phyloP scores from a whole-genome alignment of 2,329 filamentous ascomycete species.

The Aschersonia sp. region DNA sequence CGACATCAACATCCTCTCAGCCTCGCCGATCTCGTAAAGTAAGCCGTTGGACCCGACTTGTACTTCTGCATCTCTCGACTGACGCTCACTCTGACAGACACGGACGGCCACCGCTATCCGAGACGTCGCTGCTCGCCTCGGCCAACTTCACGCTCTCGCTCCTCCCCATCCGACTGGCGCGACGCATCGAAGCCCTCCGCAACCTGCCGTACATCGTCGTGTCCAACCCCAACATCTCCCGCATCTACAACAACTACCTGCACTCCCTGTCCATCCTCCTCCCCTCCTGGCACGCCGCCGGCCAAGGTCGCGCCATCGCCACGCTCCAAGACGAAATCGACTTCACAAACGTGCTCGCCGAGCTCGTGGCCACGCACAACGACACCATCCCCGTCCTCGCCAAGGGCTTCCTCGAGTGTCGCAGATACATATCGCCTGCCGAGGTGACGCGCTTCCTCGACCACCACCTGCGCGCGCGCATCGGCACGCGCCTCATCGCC shows the following conservation, averaged over 20 bases:
- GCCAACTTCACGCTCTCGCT: slow-evolving; percentile 93
- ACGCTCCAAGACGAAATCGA: slow-evolving; percentile 75
- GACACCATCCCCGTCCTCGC: slow-evolving; percentile 92
- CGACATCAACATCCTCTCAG: slow-evolving; percentile 70
- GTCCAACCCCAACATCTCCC: slow-evolving; percentile 87
- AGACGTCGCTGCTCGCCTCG: slow-evolving; percentile 67
- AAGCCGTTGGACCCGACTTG: slow-evolving; percentile 12
- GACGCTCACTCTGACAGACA: slow-evolving; percentile 25
- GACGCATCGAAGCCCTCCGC: slow-evolving; percentile 82
- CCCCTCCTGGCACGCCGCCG: slow-evolving; percentile 52
- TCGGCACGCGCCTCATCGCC: slow-evolving; percentile 84
- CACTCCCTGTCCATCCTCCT: slow-evolving; percentile 85
- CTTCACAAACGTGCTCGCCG: slow-evolving; percentile 86
- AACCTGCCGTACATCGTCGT: slow-evolving; percentile 97
- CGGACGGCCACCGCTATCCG: slow-evolving; percentile 73
- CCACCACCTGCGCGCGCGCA: slow-evolving; percentile 82
- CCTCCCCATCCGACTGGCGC: slow-evolving; percentile 80
- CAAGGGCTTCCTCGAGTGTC: slow-evolving; percentile 81
- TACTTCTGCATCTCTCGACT: neutral
- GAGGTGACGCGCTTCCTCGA: slow-evolving; percentile 91
- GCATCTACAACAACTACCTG: slow-evolving; percentile 92
- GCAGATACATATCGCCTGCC: slow-evolving; percentile 68
- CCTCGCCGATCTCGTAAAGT: slow-evolving; percentile 81
- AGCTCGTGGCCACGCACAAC: slow-evolving; percentile 86
- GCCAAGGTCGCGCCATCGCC: slow-evolving; percentile 20